Conservation (phyloP, 176 grass and related monocot species). For the Juncus inflexus region DNA sequence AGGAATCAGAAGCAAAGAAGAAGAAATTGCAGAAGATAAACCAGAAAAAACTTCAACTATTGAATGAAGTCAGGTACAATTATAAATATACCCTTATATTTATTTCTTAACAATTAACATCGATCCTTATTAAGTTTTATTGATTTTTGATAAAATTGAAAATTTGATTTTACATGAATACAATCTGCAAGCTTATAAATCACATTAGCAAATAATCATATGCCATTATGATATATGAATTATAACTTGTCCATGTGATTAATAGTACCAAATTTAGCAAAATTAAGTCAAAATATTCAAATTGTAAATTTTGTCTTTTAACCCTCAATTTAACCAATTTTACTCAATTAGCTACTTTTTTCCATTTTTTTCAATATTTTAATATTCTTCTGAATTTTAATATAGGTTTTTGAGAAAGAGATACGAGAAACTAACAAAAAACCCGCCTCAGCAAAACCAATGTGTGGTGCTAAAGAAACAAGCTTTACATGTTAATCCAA, state of each 20-base stretch:
- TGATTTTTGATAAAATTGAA: not conserved
- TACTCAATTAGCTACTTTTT: not conserved
- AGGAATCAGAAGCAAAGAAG: constrained; percentile 73
- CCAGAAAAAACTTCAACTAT: constrained; percentile 36
- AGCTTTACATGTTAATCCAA: constrained; percentile 1
- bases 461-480: constrained; percentile 40
- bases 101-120: too few species aligned
- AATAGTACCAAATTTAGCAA: not conserved
- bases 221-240: not conserved
- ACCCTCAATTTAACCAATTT: not conserved
- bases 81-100: not conserved
- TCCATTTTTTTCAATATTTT: not conserved
- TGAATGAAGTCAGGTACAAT: constrained; percentile 64
- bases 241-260: not conserved
- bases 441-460: constrained; percentile 14
- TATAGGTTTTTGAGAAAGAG: constrained; percentile 65
- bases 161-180: not conserved
- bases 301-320: not conserved
- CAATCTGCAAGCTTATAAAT: not conserved
- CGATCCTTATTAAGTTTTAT: not conserved
- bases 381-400: constrained; percentile 4
- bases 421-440: constrained; percentile 28
- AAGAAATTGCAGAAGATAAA: constrained; percentile 31
- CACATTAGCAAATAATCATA: not conserved
- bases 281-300: not conserved